Percentiles rank a stretch among this genome's conserved stretches.
phyloP scores from a whole-genome alignment of 805 yeast genomes.

The Ogataea parapolymorpha region DNA sequence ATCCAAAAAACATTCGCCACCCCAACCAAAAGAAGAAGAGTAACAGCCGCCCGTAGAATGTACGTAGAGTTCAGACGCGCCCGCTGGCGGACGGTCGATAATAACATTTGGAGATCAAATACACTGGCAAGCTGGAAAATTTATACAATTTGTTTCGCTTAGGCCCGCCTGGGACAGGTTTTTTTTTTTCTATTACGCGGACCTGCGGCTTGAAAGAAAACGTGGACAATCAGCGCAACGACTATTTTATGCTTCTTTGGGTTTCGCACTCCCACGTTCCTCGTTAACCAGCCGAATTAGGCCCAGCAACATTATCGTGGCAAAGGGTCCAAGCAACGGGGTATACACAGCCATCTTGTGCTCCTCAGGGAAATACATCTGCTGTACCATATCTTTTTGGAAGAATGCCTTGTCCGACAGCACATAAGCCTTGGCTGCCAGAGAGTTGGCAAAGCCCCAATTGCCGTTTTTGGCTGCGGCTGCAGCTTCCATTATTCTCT shows the following conservation, averaged over 20 bases:
- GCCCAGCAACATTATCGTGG: constrained; percentile 58
- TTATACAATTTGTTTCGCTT: neutral
- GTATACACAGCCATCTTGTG: constrained; percentile 92
- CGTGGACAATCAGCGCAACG: neutral
- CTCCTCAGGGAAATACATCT: constrained; percentile 91
- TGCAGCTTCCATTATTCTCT: constrained; percentile 38
- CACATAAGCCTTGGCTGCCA: constrained; percentile 51
- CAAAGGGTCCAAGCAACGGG: constrained; percentile 85
- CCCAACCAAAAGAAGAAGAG: neutral
- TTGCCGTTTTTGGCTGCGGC: constrained; percentile 28
- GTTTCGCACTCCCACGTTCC: neutral
- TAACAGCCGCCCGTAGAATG: neutral
- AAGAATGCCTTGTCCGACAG: constrained; percentile 79
- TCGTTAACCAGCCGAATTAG: constrained; percentile 37
- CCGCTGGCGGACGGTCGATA: constrained; percentile 3
- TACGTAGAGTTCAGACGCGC: neutral
- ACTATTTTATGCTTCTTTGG: neutral
- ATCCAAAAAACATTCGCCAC: neutral
- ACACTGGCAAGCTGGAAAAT: neutral
- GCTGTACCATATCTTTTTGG: constrained; percentile 93
- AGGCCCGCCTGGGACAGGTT: neutral
- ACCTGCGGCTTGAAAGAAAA: neutral
- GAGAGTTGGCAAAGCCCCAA: constrained; percentile 37
- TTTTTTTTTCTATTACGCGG: neutral
- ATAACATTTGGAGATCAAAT: neutral